Evolutionary conservation across 495 filamentous ascomycete species (phyloP).

Genomic region (Apodospora peruviana): DNA sequence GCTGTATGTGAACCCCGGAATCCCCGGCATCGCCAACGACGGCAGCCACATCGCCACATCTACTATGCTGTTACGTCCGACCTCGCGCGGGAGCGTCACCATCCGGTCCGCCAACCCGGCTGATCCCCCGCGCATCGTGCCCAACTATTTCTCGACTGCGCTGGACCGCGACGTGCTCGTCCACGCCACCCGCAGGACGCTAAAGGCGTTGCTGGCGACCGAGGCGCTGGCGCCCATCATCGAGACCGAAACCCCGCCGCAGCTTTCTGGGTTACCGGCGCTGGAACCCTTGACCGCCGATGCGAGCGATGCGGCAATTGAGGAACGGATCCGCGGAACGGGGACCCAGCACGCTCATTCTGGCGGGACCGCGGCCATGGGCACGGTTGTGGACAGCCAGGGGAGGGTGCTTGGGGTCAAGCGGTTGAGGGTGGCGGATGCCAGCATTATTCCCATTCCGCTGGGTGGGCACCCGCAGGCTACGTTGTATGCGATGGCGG

Average conservation of each 20-base stretch:
- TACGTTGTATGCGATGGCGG: slow-evolving; percentile 31
- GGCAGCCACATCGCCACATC: neutral
- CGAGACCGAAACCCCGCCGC: neutral
- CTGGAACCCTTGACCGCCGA: slow-evolving; percentile 27
- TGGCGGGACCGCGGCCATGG: slow-evolving; percentile 21
- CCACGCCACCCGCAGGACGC: slow-evolving; percentile 43
- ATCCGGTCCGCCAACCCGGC: slow-evolving; percentile 25
- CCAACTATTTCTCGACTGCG: slow-evolving; percentile 15
- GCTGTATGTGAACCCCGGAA: neutral
- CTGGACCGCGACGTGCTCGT: slow-evolving; percentile 9
- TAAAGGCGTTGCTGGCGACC: slow-evolving; percentile 15
- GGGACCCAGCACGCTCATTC: slow-evolving; percentile 1
- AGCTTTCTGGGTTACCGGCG: slow-evolving; percentile 14
- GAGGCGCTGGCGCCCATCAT: neutral
- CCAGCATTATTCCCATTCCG: slow-evolving; percentile 28
- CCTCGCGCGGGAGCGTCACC: slow-evolving; percentile 29
- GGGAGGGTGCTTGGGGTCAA: slow-evolving; percentile 48
- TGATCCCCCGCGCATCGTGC: slow-evolving; percentile 12
- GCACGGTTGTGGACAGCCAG: slow-evolving; percentile 41
- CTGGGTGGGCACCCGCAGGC: slow-evolving; percentile 24
- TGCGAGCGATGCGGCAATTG: slow-evolving; percentile 33
- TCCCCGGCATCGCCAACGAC: neutral
- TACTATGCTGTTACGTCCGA: slow-evolving; percentile 13
- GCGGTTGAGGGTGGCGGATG: slow-evolving; percentile 42
- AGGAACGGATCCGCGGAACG: slow-evolving; percentile 8